A percentile compares a stretch with the other conserved stretches of the same genome.
phyloP scores from a whole-genome alignment of 371 early-diverging fungal genomes.

The Rhizomucor pusillus region DNA sequence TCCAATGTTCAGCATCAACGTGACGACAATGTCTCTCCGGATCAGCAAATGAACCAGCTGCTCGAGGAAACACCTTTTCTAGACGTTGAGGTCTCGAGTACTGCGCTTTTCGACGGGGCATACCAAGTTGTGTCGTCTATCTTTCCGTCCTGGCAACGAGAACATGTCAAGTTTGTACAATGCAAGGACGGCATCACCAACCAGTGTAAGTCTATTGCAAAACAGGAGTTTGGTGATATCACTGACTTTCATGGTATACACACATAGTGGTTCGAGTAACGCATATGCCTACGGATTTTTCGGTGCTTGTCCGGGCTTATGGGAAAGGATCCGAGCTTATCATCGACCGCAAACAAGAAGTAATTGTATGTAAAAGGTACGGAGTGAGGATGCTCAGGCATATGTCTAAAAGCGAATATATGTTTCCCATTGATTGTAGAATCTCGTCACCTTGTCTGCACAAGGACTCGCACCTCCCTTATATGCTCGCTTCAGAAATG shows the following conservation, averaged over 20 bases:
- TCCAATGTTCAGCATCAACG: no score
- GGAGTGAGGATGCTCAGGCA: no score
- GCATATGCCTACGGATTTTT: constrained; percentile 56
- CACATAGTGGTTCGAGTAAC: constrained; percentile 73
- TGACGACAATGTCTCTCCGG: neutral
- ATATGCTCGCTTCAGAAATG: constrained; percentile 85
- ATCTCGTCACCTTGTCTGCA: constrained; percentile 72
- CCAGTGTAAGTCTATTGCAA: constrained; percentile 56
- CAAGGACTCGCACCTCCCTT: constrained; percentile 78
- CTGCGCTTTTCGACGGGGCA: constrained; percentile 66
- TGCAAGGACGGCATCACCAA: constrained; percentile 95
- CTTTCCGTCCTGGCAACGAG: constrained; percentile 73
- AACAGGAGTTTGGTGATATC: neutral
- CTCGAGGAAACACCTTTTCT: constrained; percentile 51
- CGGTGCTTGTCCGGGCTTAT: constrained; percentile 86
- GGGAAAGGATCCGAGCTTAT: constrained; percentile 84
- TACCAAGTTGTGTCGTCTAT: constrained; percentile 52
- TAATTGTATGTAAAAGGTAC: constrained; percentile 66
- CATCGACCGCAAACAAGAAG: constrained; percentile 88
- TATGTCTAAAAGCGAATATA: no score
- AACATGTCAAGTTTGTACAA: constrained; percentile 64
- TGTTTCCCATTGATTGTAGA: constrained; percentile 44
- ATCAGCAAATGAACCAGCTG: constrained; percentile 21
- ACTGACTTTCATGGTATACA: neutral
- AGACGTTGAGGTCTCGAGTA: constrained; percentile 51